Base-by-base conservation (phyloP, 129 eudicot species). In the Solidago caesia region DNA sequence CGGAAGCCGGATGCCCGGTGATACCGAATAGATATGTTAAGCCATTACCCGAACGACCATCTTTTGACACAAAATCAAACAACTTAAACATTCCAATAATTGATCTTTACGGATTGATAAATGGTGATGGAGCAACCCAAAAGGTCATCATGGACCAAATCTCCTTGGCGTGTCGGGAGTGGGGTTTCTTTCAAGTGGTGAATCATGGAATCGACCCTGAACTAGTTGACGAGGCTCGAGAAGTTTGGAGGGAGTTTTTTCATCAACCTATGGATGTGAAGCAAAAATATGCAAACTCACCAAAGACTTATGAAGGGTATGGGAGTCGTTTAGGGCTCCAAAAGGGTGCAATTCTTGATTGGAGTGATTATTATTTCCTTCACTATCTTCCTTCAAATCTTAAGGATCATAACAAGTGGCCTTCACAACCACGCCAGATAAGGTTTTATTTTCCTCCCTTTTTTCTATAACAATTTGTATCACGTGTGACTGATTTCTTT, bases 311-410 rank as follows among this genome's bases (percentile, higher is more conserved):
- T 6, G 97, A 92, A 82, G 96, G 97, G 5, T 92, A 92, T 26
- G 97, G 97, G 1, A 92, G 97, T 73, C 78, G 96, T 53, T 49
- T 92, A 21, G 97, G 96, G 2, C 59, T 87, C 7, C 86, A 87
- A 46, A 92, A 92, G 68, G 97, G 94, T 11, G 97, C 96, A 6
- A 58, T 80, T 67, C 96, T 92, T 76, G 97, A 92, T 70, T 92
- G 97, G 97, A 87, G 87, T 74, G 97, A 92, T 44, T 92, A 89
- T 55, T 92, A 84, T 58, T 92, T 63, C 57, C 94, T 92, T 75
- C 87, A 92, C 82, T 89, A 75, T 79, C 90, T 87, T 72, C 97
- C 97, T 71, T 62, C 52, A n/a, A 75, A 61, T 43, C 79, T 92
- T 5, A 84, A 76, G 78, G 87, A 92, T 81, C 83, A 84, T 26